A percentile compares a stretch with the other conserved stretches of the same genome.
phyloP scores from a whole-genome alignment of 1,284 basidiomycete genomes.

The Ganoderma boninense region DNA sequence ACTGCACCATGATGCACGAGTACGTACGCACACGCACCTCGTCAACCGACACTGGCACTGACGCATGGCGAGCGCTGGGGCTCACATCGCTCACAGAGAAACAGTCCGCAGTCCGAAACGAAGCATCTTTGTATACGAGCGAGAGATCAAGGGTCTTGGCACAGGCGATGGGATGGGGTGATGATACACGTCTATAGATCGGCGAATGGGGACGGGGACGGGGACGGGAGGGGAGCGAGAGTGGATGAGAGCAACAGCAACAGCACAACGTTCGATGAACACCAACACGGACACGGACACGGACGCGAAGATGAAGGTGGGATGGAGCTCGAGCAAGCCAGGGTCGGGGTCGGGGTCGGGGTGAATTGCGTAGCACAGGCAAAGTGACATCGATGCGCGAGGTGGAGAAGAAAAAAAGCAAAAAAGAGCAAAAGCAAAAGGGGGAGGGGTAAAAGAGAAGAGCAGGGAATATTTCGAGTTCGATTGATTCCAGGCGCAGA shows the following conservation, averaged over 20 bases:
- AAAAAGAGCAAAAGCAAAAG: background rate
- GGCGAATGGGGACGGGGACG: conserved; percentile 1
- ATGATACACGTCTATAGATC: conserved; percentile 34
- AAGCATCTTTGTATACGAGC: conserved; percentile 8
- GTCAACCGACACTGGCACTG: too few relatives aligned
- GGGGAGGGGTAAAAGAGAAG: background rate
- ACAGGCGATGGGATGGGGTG: conserved; percentile 17
- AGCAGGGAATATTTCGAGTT: background rate
- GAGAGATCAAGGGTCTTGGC: conserved; percentile 15
- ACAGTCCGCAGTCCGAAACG: conserved; percentile 1
- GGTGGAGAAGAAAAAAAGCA: background rate
- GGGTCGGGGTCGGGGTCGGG: background rate
- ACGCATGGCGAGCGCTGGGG: too few relatives aligned
- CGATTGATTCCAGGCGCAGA: background rate
- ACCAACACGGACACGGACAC: background rate
- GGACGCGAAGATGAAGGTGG: background rate
- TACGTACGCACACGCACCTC: too few relatives aligned
- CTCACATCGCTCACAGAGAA: background rate
- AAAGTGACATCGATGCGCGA: too few relatives aligned
- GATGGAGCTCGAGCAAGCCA: background rate
- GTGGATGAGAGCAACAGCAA: conserved; percentile 1
- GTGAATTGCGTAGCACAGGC: background rate
- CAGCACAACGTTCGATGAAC: background rate
- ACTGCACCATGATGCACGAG: background rate
- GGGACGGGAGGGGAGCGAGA: background rate